Evolutionary conservation across 176 grass and related monocot species (phyloP).

Genomic region (Tillandsia leiboldiana): DNA sequence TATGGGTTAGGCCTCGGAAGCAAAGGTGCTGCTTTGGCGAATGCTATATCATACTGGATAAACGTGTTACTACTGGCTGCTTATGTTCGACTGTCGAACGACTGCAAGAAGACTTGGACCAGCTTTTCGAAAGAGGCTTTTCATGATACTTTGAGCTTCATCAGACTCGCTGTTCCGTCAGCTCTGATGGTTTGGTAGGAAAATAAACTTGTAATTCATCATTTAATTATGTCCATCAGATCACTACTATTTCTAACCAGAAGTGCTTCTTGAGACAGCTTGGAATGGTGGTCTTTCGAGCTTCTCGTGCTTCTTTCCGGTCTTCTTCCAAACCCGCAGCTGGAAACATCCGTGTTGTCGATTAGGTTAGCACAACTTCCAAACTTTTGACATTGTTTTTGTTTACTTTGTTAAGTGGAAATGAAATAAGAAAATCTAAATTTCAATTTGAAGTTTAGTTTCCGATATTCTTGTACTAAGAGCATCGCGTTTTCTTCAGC

Average conservation of each 20-base stretch:
- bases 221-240: not conserved
- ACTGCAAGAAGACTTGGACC: constrained; percentile 43
- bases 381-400: not conserved
- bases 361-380: constrained; percentile 37
- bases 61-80: constrained; percentile 33
- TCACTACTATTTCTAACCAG: not conserved
- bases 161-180: constrained; percentile 60
- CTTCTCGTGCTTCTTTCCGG: constrained; percentile 50
- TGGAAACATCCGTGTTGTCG: constrained; percentile 64
- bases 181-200: constrained; percentile 83
- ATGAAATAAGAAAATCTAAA: not conserved
- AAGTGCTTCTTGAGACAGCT: constrained; percentile 20
- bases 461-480: not conserved
- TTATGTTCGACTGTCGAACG: constrained; percentile 42
- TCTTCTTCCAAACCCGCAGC: constrained; percentile 49
- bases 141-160: constrained; percentile 26
- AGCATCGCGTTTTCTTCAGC: constrained; percentile 27
- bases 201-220: not conserved
- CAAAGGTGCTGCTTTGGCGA: constrained; percentile 55
- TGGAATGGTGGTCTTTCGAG: constrained; percentile 73
- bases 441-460: not conserved
- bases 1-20: constrained; percentile 40
- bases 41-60: constrained; percentile 37
- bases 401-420: not conserved
- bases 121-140: constrained; percentile 55